Evolutionary conservation across 73 alveolate genomes (phyloP).

Genomic region (Paraurostyla sp.): DNA sequence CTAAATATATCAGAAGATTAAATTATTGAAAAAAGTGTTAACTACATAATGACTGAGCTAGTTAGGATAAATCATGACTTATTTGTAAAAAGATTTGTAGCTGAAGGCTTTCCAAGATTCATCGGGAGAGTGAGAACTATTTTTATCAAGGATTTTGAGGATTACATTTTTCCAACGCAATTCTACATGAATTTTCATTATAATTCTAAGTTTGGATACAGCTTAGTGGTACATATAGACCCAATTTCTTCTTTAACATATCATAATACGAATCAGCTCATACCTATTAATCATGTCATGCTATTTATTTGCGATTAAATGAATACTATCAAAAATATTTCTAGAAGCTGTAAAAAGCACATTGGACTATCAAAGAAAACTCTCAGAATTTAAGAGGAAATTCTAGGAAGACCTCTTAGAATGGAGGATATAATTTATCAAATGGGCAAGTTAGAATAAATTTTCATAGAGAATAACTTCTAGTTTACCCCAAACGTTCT

Average conservation of each 20-base stretch:
- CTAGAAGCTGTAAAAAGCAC: neutral
- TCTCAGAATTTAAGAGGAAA: neutral
- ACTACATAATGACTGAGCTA: constrained; percentile 12
- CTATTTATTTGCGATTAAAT: neutral
- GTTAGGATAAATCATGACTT: neutral
- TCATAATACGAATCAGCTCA: neutral
- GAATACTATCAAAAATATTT: neutral
- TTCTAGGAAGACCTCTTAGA: neutral
- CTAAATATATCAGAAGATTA: neutral
- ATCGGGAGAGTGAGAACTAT: constrained; percentile 38
- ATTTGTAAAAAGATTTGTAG: constrained; percentile 2
- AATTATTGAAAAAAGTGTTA: constrained; percentile 12
- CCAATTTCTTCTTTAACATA: neutral
- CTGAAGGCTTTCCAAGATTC: constrained; percentile 20
- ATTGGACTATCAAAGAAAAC: neutral
- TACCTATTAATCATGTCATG: neutral
- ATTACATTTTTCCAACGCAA: constrained; percentile 16
- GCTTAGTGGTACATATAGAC: neutral
- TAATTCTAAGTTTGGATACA: neutral
- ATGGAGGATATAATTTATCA: constrained; percentile 18
- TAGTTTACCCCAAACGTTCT: neutral
- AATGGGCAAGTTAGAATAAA: constrained; percentile 1
- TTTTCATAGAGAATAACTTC: neutral
- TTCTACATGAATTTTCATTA: constrained; percentile 36
- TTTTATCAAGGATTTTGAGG: constrained; percentile 13